These are phyloP conservation scores for Porcisia hertigi DNA, from an alignment of 208 protist species.

Conservation along the genomic window DNA sequence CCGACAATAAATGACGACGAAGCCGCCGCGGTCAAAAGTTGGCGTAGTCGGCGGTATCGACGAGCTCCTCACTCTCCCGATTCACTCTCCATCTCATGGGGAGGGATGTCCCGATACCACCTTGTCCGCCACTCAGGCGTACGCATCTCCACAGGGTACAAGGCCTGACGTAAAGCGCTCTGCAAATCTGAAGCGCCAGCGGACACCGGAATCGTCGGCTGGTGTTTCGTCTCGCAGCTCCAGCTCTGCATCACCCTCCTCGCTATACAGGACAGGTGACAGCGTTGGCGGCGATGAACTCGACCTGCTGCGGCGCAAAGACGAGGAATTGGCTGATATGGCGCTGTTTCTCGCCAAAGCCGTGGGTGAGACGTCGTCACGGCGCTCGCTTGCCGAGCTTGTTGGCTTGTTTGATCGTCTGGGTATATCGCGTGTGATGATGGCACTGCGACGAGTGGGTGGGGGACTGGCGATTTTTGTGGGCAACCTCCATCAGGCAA, in stretches of 20 bases:
- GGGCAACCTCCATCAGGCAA: slow-evolving; percentile 26
- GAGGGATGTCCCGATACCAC: neutral
- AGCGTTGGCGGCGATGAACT: slow-evolving; percentile 60
- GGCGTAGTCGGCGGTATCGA: slow-evolving; percentile 2
- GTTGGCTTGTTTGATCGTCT: slow-evolving; percentile 33
- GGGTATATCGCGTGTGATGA: slow-evolving; percentile 29
- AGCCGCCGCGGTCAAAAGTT: neutral
- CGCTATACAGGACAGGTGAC: neutral
- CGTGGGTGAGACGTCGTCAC: slow-evolving; percentile 31
- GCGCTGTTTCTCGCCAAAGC: slow-evolving; percentile 60
- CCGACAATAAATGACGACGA: neutral
- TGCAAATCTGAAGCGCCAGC: neutral
- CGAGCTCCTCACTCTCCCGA: slow-evolving; percentile 7
- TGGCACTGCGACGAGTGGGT: slow-evolving; percentile 58
- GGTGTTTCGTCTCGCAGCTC: slow-evolving; percentile 1
- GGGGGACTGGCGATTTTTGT: slow-evolving; percentile 41
- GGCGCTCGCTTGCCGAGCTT: slow-evolving; percentile 38
- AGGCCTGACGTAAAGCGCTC: neutral
- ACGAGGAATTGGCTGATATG: slow-evolving; percentile 80
- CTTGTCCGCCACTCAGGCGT: neutral
- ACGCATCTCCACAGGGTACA: neutral
- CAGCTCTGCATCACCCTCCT: neutral
- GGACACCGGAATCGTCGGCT: slow-evolving; percentile 1
- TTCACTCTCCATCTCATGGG: neutral
- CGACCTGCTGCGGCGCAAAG: slow-evolving; percentile 58